Evolutionary conservation across 2,329 filamentous ascomycete genomes (phyloP).

Genomic region (Ceratocystis harringtonii): DNA sequence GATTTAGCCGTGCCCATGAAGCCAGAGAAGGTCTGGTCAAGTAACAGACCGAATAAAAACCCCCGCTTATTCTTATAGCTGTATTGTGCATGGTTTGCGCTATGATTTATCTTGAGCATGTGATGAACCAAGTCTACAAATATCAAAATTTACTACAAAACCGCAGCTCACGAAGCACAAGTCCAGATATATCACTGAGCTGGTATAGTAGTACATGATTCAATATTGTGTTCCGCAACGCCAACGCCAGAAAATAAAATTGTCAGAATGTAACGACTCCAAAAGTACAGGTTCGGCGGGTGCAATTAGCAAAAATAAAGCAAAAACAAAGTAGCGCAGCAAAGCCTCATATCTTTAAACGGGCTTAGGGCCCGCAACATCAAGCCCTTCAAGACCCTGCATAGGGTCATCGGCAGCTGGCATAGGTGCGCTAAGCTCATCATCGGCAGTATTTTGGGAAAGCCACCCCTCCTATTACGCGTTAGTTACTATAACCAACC

Average conservation of each 20-base stretch:
- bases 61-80: conserved; percentile 7
- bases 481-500: conserved; percentile 7
- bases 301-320: conserved; percentile 18
- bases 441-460: conserved; percentile 73
- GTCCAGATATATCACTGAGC: neutral
- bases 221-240: conserved; percentile 20
- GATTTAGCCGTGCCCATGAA: neutral
- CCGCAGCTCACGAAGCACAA: neutral
- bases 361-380: conserved; percentile 81
- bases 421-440: conserved; percentile 41
- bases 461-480: conserved; percentile 70
- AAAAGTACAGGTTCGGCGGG: conserved; percentile 4
- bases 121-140: neutral
- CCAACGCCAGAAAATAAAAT: conserved; percentile 30
- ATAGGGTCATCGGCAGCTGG: conserved; percentile 66
- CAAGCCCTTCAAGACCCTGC: conserved; percentile 85
- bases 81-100: neutral
- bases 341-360: conserved; percentile 33
- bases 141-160: neutral
- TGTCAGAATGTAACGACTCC: conserved; percentile 17
- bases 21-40: neutral
- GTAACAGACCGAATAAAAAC: conserved; percentile 6
- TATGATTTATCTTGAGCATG: neutral
- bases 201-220: conserved; percentile 15
- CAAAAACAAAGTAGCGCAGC: conserved; percentile 1